phyloP scores from a whole-genome alignment of 805 yeast species.

The Hanseniaspora lachancei region DNA sequence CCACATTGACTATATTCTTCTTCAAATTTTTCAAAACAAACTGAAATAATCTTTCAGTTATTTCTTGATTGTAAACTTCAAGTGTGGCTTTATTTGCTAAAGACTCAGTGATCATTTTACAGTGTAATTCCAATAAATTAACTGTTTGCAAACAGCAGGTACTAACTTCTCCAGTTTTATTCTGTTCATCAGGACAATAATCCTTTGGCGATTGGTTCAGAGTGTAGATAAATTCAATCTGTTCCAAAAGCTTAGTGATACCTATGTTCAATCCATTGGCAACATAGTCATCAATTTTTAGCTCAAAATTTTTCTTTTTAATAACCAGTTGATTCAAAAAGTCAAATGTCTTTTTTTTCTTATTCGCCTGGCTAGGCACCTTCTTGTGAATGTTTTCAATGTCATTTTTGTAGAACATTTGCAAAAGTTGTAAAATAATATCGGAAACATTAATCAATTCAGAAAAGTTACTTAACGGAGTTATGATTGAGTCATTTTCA shows the following conservation, averaged over 20 bases:
- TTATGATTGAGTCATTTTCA: conserved; percentile 37
- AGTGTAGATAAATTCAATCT: conserved; percentile 50
- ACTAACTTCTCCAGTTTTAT: conserved; percentile 36
- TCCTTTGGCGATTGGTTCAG: conserved; percentile 48
- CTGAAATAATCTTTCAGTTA: conserved; percentile 74
- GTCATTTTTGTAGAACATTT: conserved; percentile 81
- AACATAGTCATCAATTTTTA: conserved; percentile 68
- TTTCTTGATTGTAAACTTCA: conserved; percentile 88
- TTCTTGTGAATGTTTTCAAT: conserved; percentile 34
- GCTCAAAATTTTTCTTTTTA: conserved; percentile 69
- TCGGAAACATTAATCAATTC: conserved; percentile 90
- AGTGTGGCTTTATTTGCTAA: conserved; percentile 77
- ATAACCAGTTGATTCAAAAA: conserved; percentile 66
- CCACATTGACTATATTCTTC: conserved; percentile 54
- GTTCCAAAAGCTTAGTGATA: conserved; percentile 73
- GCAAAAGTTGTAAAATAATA: conserved; percentile 80
- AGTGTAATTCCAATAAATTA: conserved; percentile 52
- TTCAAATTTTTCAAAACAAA: conserved; percentile 66
- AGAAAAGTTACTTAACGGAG: conserved; percentile 74
- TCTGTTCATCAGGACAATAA: conserved; percentile 37
- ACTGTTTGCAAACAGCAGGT: conserved; percentile 54
- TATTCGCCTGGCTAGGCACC: conserved; percentile 35
- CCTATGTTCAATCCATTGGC: conserved; percentile 92
- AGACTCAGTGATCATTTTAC: conserved; percentile 51
- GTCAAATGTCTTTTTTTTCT: conserved; percentile 44